Base-by-base conservation (phyloP, 176 grass and related monocot species). In the Melocanna baccifera region DNA sequence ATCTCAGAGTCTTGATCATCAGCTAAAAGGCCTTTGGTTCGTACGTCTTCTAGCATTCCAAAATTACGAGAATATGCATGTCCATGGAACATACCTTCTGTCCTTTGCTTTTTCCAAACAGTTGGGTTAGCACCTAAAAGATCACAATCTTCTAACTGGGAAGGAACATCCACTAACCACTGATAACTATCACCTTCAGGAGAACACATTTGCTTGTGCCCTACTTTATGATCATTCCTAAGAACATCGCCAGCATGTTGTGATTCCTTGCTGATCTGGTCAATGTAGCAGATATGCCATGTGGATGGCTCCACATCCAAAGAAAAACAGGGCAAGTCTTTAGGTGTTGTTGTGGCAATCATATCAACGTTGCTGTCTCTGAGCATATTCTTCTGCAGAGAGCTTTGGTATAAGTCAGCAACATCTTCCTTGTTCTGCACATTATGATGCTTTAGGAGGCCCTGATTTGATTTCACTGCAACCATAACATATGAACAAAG, bases 361-460 rank as follows among this genome's bases (percentile, higher is more conserved):
- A 34, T 77, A 90, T 75, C 39, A 86, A 57, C 19, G 72, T 86
- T 88, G 12, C 26, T 83, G 72, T 74, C 83, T 88, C 81, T 81
- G 73, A 69, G 61, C 62, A 41, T 51, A 88, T 78, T 88, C 47
- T 90, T 73, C 15, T 79, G 72, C 18, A 64, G 69, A 67, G 73
- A 72, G 67, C 43, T 76, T 23, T 68, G 82, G 46, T 48, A 65
- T 56, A 90, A 81, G 46, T 69, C 25, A 67, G 76, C 73, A 68
- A 30, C 67, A 51, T 63, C 69, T 86, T 86, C 90, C 62, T 71
- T 86, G 51, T 88, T 92, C 87, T 86, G 89, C 76, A 70, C 72
- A 86, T 47, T 76, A 53, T 76, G 67, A 83, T 57, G 67, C 67
- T 73, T 91, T 80, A 56, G 51, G 76, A 86, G 10, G 71, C 69